phyloP scores from a whole-genome alignment of 2,329 filamentous ascomycete genomes.

The Cordyceps javanica region DNA sequence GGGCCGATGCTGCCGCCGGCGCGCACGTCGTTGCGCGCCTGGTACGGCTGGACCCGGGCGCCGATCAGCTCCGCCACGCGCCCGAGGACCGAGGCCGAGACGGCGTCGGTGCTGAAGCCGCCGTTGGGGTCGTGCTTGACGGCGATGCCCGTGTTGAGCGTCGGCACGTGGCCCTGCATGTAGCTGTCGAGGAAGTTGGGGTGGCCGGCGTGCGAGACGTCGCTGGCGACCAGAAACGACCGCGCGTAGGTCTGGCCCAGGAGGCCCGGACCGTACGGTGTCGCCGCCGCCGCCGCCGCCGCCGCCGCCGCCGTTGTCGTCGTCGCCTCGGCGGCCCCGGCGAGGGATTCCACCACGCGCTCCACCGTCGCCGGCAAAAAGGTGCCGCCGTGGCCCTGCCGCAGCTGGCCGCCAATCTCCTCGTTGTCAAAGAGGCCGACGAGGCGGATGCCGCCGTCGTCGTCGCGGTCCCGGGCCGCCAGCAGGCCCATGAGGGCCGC shows the following conservation, averaged over 20 bases:
- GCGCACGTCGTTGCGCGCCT: constrained; percentile 86
- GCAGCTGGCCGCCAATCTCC: constrained; percentile 84
- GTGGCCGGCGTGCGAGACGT: constrained; percentile 91
- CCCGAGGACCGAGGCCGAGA: constrained; percentile 74
- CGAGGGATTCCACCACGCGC: constrained; percentile 66
- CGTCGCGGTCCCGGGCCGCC: constrained; percentile 51
- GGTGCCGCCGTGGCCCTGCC: constrained; percentile 85
- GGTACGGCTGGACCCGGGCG: constrained; percentile 75
- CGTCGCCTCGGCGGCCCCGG: background rate
- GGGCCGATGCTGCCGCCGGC: constrained; percentile 91
- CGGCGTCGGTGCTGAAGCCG: constrained; percentile 90
- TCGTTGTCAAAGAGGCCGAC: constrained; percentile 96
- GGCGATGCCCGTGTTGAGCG: constrained; percentile 80
- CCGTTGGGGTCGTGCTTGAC: constrained; percentile 81
- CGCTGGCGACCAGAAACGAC: constrained; percentile 85
- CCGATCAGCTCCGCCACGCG: constrained; percentile 70
- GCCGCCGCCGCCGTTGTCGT: no score
- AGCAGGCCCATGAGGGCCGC: constrained; percentile 80
- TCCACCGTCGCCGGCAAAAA: constrained; percentile 78
- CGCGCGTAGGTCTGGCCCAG: constrained; percentile 81
- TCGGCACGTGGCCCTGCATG: constrained; percentile 76
- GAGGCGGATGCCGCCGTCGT: constrained; percentile 71
- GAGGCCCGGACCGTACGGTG: constrained; percentile 49
- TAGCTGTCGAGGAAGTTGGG: constrained; percentile 86
- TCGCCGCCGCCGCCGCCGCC: no score